Conservation (phyloP, 2,329 filamentous ascomycete species). For the Canariomyces notabilis region DNA sequence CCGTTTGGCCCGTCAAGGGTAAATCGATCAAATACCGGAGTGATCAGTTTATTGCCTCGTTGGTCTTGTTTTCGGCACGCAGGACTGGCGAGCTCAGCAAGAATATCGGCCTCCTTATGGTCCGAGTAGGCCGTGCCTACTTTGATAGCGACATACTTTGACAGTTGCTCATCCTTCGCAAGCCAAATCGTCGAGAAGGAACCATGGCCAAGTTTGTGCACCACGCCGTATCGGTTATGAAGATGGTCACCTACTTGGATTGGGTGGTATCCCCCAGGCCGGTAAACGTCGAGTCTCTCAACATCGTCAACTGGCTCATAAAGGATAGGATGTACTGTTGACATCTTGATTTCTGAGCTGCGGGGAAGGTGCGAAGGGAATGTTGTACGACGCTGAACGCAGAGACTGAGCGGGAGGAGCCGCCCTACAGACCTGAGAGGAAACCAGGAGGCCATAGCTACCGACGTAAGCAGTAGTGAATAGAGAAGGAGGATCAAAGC, state of each 20-base stretch:
- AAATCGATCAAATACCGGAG: constrained; percentile 25
- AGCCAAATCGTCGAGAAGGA: constrained; percentile 34
- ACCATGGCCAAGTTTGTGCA: constrained; percentile 30
- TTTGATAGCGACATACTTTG: constrained; percentile 33
- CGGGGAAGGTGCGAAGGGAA: no score
- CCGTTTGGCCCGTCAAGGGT: constrained; percentile 27
- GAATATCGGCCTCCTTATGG: constrained; percentile 22
- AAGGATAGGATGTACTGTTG: neutral
- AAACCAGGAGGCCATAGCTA: no score
- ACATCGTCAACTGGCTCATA: constrained; percentile 15
- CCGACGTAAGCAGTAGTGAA: no score
- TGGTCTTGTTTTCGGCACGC: neutral
- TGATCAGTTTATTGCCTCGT: constrained; percentile 13
- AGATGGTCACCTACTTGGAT: constrained; percentile 35
- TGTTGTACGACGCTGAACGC: no score
- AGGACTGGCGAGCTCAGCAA: constrained; percentile 18
- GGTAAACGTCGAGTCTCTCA: constrained; percentile 28
- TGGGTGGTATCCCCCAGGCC: constrained; percentile 36
- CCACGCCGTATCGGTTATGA: constrained; percentile 24
- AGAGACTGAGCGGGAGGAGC: no score
- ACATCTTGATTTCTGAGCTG: no score
- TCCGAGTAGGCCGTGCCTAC: constrained; percentile 27
- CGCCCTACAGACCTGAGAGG: no score
- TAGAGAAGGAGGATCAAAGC: no score
- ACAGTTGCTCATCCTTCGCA: constrained; percentile 25